phyloP scores from a whole-genome alignment of 768 basidiomycete genomes.

The Phylloporus rhodoxanthus region DNA sequence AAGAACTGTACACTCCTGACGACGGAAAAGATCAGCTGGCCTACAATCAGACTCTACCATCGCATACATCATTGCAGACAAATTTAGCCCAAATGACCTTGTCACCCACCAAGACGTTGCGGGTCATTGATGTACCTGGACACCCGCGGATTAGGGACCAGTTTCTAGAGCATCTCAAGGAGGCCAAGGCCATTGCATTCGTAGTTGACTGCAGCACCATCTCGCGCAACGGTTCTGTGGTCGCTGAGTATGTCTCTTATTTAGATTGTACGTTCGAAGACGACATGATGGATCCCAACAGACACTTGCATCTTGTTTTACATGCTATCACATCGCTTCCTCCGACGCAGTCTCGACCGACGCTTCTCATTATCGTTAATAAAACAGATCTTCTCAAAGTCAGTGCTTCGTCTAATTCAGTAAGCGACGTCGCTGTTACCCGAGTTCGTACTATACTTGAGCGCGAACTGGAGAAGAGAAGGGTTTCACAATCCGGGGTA shows the following conservation, averaged over 20 bases:
- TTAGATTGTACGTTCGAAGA: neutral
- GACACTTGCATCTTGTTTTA: conserved; percentile 68
- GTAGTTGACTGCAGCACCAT: conserved; percentile 76
- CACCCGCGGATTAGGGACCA: conserved; percentile 76
- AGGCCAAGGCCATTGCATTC: conserved; percentile 65
- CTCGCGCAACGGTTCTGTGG: conserved; percentile 65
- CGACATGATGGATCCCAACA: conserved; percentile 25
- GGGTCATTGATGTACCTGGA: conserved; percentile 74
- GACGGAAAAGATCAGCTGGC: conserved; percentile 44
- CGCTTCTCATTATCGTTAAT: conserved; percentile 66
- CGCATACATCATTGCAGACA: conserved; percentile 73
- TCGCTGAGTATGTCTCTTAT: conserved; percentile 67
- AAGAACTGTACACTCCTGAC: conserved; percentile 4
- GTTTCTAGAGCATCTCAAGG: conserved; percentile 57
- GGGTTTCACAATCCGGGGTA: conserved; percentile 55
- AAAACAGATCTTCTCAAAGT: conserved; percentile 67
- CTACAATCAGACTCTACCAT: conserved; percentile 57
- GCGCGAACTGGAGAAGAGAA: conserved; percentile 77
- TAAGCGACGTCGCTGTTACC: conserved; percentile 51
- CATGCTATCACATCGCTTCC: conserved; percentile 68
- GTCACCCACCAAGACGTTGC: conserved; percentile 40
- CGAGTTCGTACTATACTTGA: conserved; percentile 76
- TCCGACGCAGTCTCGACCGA: conserved; percentile 57
- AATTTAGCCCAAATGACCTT: conserved; percentile 50
- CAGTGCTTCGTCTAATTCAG: conserved; percentile 30